Conservation (phyloP, 257 asterid genomes). For the Paraleonurus japonicus region DNA sequence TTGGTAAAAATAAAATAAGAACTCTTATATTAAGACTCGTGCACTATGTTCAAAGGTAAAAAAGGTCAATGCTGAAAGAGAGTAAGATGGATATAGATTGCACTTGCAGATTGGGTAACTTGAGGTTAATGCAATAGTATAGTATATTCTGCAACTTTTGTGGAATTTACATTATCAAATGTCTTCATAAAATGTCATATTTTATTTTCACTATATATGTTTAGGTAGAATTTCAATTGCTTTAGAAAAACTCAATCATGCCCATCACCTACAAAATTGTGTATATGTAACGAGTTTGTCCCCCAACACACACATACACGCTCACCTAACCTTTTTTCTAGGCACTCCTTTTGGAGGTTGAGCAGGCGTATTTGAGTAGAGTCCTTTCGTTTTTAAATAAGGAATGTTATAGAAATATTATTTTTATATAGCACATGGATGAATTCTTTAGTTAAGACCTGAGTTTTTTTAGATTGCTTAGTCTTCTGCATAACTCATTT, state of each 20-base stretch:
- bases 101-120: constrained; percentile 9
- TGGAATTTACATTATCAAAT: not conserved
- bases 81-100: not conserved
- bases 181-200: not conserved
- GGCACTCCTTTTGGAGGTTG: not conserved
- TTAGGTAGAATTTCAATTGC: not conserved
- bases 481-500: constrained; percentile 13
- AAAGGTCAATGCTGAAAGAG: not conserved
- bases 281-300: no score
- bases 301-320: no score
- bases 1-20: not conserved
- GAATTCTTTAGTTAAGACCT: constrained; percentile 3
- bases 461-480: not conserved
- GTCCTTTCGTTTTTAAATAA: not conserved
- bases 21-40: not conserved
- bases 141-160: not conserved
- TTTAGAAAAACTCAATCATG: not conserved
- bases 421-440: constrained; percentile 7
- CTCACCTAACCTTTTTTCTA: no score
- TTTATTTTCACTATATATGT: constrained; percentile 7
- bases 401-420: not conserved
- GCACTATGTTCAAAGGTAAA: not conserved
- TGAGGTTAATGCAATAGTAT: not conserved
- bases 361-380: not conserved
- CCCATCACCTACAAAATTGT: not conserved